Base-by-base conservation (phyloP, 345 rosid genomes). In the Citrus inodora region DNA sequence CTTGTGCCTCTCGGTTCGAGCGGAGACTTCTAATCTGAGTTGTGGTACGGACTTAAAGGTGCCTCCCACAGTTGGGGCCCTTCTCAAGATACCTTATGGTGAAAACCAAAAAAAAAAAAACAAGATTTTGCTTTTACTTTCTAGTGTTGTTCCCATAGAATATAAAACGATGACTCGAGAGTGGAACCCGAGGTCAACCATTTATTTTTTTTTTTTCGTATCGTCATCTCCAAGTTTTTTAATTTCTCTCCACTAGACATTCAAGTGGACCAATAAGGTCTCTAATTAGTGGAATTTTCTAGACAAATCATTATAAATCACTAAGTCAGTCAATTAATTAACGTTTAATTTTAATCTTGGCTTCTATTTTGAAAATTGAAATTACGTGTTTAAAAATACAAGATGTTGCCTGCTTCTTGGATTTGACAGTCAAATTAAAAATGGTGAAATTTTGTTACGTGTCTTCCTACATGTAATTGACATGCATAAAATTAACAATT, bases 381-480 rank as follows among this genome's bases (percentile, higher is more conserved):
- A 64, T 64, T 64, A 2, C 11, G 33, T 64, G 68, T 64, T 22
- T 32, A 16, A 0, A 19, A 28, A 64, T 64, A 16, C n/a, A 64
- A 30, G 68, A 64, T 32, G 17, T 64, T 16, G 35, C 68, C 6
- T 32, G 33, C 33, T 32, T n/a, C 35, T 30, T 19, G 19, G 67
- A 38, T 37, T 67, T 67, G 30, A 71, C 28, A 32, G 11, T 19
- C 38, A 17, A 53, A 4, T 53, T 5, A 16, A 16, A 42, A 48
- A 24, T 32, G 69, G 77, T 65, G 16, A 68, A 55, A 51, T 32
- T 40, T 40, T 70, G 46, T 63, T 38, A 78, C 51, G 67, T 78
- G 81, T 74, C 73, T 6, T 28, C 61, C 65, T 53, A 64, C 73
- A 58, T 76, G 77, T 76, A 60, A 9, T 82, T 28, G 46, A 55